Evolutionary conservation across 257 asterid genomes (phyloP).

Genomic region (Solanum tacnaense): DNA sequence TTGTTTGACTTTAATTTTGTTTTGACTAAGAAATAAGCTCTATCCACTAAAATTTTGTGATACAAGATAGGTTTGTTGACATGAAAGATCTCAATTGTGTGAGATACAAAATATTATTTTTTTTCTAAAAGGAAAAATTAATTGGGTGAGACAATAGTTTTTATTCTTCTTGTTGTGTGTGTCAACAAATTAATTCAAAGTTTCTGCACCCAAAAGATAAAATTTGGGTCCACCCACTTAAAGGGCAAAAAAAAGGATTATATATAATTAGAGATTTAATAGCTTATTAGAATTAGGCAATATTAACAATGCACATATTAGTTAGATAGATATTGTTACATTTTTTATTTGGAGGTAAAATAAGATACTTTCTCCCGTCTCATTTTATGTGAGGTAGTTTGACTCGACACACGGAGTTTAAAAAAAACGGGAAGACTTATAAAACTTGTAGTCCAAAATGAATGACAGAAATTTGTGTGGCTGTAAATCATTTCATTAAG

Average conservation of each 20-base stretch:
- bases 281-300: background rate
- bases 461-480: too few species aligned
- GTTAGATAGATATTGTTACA: too few species aligned
- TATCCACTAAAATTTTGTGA: background rate
- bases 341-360: background rate
- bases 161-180: background rate
- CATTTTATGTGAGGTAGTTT: too few species aligned
- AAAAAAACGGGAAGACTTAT: too few species aligned
- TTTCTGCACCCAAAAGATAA: background rate
- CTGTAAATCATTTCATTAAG: too few species aligned
- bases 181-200: background rate
- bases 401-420: too few species aligned
- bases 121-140: background rate
- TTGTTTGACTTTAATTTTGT: background rate
- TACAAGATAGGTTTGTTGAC: background rate
- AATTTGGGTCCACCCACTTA: background rate
- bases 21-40: background rate
- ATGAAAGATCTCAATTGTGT: background rate
- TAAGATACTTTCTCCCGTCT: too few species aligned
- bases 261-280: background rate
- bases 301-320: background rate
- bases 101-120: too few species aligned
- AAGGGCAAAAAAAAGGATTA: background rate
- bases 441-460: too few species aligned
- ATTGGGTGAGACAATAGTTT: background rate